Conservation (phyloP, 2,329 filamentous ascomycete genomes). For the Alternaria consortialis region DNA sequence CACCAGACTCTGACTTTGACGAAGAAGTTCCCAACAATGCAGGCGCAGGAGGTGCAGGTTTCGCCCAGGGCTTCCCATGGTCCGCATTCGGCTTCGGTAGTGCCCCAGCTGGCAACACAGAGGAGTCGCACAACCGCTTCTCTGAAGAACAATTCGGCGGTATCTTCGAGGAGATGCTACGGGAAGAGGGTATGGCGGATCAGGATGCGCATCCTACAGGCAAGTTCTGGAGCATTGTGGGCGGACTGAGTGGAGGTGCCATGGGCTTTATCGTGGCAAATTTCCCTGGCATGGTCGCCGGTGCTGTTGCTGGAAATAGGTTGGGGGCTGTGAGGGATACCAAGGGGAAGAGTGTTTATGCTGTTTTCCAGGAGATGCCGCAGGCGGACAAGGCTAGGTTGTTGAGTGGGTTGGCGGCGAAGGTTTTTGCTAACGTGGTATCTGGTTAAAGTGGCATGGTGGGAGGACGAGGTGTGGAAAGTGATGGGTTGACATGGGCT, state of each 20-base stretch:
- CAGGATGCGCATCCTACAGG: slow-evolving; percentile 68
- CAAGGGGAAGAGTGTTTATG: slow-evolving; percentile 93
- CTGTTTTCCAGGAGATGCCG: slow-evolving; percentile 88
- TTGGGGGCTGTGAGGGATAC: slow-evolving; percentile 90
- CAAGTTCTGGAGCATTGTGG: slow-evolving; percentile 87
- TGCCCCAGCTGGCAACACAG: slow-evolving; percentile 52
- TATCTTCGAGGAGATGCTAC: slow-evolving; percentile 63
- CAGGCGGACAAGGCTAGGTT: slow-evolving; percentile 82
- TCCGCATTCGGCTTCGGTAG: slow-evolving; percentile 71
- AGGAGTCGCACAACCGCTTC: slow-evolving; percentile 63
- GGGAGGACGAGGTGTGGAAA: not conserved
- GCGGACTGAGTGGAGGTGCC: slow-evolving; percentile 85
- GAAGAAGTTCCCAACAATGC: slow-evolving; percentile 57
- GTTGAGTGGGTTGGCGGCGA: slow-evolving; percentile 83
- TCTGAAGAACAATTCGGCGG: slow-evolving; percentile 86
- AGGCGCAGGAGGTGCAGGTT: slow-evolving; percentile 15
- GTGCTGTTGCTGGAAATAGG: slow-evolving; percentile 89
- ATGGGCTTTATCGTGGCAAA: slow-evolving; percentile 97
- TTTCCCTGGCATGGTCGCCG: slow-evolving; percentile 85
- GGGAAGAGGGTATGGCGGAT: slow-evolving; percentile 74
- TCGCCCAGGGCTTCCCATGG: slow-evolving; percentile 73
- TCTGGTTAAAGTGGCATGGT: slow-evolving; percentile 1
- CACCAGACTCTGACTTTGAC: slow-evolving; percentile 57
- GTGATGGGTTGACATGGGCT: slow-evolving; percentile 3
- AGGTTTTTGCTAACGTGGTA: slow-evolving; percentile 83